Conservation (phyloP, 345 rosid genomes). For the Corymbia maculata region DNA sequence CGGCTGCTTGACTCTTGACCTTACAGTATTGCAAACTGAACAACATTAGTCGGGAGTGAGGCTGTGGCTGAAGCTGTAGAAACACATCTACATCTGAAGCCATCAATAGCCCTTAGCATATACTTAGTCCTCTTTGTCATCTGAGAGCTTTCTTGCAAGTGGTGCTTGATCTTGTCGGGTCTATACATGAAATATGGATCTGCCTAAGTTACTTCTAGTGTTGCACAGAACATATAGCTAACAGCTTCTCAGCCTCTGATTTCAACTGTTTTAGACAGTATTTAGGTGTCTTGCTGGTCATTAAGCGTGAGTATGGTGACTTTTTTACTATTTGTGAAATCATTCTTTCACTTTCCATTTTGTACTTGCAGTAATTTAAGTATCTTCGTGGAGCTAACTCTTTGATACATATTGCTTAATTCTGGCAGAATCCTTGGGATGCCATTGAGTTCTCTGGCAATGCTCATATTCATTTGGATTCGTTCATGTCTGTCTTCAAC, state of each 20-base stretch:
- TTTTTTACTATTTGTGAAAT: neutral
- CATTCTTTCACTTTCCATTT: neutral
- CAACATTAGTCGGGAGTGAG: neutral
- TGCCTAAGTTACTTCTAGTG: neutral
- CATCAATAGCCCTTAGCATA: neutral
- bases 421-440: conserved; percentile 93
- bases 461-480: conserved; percentile 68
- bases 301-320: neutral
- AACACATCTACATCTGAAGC: neutral
- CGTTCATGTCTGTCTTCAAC: conserved; percentile 74
- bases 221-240: neutral
- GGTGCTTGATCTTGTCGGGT: neutral
- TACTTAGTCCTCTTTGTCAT: neutral
- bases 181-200: neutral
- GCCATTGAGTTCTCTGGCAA: conserved; percentile 62
- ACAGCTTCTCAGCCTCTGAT: neutral
- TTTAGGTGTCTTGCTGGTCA: neutral
- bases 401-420: neutral
- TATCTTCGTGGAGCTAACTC: neutral
- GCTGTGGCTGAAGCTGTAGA: neutral
- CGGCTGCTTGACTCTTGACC: neutral
- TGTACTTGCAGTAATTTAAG: neutral
- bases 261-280: neutral
- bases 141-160: neutral
- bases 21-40: neutral